Evolutionary conservation across 768 basidiomycete genomes (phyloP).

Genomic region (Kwoniella shandongensis): DNA sequence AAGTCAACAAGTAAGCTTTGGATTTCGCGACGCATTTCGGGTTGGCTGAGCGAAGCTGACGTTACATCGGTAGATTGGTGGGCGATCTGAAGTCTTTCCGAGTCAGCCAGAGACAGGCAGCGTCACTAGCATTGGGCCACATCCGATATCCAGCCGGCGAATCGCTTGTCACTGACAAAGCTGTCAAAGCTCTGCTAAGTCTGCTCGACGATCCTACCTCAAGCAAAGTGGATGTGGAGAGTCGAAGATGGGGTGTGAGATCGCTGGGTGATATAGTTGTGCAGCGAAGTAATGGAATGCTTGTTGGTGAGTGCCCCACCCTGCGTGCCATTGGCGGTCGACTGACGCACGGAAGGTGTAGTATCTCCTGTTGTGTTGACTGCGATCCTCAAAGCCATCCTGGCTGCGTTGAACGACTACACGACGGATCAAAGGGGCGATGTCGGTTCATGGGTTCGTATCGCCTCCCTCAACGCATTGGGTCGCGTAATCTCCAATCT

Average conservation of each 20-base stretch:
- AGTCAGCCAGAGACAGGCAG: constrained; percentile 36
- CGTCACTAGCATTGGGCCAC: constrained; percentile 38
- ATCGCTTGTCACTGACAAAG: constrained; percentile 6
- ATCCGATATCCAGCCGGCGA: constrained; percentile 25
- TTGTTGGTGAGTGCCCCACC: constrained; percentile 20
- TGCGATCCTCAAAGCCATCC: constrained; percentile 56
- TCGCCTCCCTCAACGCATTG: constrained; percentile 70
- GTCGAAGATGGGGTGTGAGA: constrained; percentile 34
- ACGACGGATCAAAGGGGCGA: constrained; percentile 92
- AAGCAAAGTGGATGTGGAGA: constrained; percentile 49
- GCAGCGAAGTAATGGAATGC: constrained; percentile 1
- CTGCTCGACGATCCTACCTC: constrained; percentile 24
- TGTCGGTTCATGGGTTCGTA: constrained; percentile 92
- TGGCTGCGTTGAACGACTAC: constrained; percentile 83
- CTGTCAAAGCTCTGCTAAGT: constrained; percentile 28
- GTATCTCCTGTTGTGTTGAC: constrained; percentile 1
- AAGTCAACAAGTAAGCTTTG: constrained; percentile 72
- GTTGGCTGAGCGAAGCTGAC: constrained; percentile 1
- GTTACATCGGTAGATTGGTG: constrained; percentile 26
- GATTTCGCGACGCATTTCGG: too few species aligned
- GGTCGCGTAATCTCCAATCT: constrained; percentile 14
- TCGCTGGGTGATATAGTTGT: constrained; percentile 31
- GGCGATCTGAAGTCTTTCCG: constrained; percentile 34
- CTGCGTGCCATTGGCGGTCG: background rate
- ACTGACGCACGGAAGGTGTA: background rate